Evolutionary conservation across 352 stramenopile species (phyloP).

Genomic region (Pythium monospermum): DNA sequence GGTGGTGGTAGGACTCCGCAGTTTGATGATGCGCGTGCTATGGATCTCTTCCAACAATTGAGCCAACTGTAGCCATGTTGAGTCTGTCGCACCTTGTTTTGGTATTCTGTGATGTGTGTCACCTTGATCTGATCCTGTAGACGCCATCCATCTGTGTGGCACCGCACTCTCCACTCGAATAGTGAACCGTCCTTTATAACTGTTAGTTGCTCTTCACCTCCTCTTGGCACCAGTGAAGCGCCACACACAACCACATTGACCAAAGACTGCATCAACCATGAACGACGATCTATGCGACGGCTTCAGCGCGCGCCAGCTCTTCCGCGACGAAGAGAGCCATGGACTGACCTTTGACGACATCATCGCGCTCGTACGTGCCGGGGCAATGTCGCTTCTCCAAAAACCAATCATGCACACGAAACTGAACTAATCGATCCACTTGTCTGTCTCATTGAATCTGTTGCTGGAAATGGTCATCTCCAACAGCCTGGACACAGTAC

Average conservation of each 20-base stretch:
- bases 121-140: constrained; percentile 5
- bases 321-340: constrained; percentile 59
- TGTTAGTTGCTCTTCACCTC: background rate
- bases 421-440: background rate
- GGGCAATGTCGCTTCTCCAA: background rate
- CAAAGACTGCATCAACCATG: constrained; percentile 15
- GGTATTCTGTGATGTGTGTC: background rate
- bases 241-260: constrained; percentile 7
- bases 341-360: constrained; percentile 85
- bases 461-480: too few species aligned
- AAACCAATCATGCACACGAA: too few species aligned
- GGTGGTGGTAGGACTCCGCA: too few species aligned
- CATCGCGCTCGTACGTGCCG: constrained; percentile 62
- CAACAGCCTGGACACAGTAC: constrained; percentile 61
- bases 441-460: constrained; percentile 1
- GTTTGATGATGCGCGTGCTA: constrained; percentile 54
- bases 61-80: constrained; percentile 19
- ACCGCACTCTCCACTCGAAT: background rate
- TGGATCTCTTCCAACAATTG: constrained; percentile 66
- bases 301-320: constrained; percentile 68
- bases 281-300: constrained; percentile 52
- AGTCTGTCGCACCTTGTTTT: constrained; percentile 4
- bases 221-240: background rate
- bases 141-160: background rate
- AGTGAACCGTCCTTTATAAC: background rate